phyloP scores from a whole-genome alignment of 768 basidiomycete genomes.

The Suillus subalutaceus region DNA sequence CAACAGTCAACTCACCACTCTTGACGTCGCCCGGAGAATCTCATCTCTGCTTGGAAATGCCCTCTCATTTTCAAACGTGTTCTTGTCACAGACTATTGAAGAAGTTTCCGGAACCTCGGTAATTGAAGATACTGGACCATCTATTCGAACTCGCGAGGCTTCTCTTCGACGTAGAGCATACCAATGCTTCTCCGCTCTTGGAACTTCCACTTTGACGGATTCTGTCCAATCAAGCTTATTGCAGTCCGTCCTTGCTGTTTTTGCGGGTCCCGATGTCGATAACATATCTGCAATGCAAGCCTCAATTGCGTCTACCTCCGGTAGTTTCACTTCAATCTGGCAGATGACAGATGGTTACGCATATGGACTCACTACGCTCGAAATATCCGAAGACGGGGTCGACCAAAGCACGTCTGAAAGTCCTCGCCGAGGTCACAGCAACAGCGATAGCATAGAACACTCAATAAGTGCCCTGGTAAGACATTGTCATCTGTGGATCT shows the following conservation, averaged over 20 bases:
- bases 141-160: constrained; percentile 77
- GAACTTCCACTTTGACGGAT: constrained; percentile 78
- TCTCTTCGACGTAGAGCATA: constrained; percentile 83
- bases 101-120: constrained; percentile 55
- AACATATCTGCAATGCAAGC: constrained; percentile 86
- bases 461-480: constrained; percentile 78
- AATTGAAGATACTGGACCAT: constrained; percentile 42
- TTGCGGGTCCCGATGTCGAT: constrained; percentile 87
- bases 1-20: constrained; percentile 79
- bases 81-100: constrained; percentile 69
- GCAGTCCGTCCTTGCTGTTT: constrained; percentile 78
- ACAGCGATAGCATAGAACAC: constrained; percentile 80
- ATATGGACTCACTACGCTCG: constrained; percentile 82
- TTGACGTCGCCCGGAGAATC: constrained; percentile 89
- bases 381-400: constrained; percentile 49
- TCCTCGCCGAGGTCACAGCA: constrained; percentile 45
- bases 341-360: constrained; percentile 86
- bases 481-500: not conserved
- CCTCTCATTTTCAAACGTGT: constrained; percentile 86
- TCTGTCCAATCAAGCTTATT: constrained; percentile 80
- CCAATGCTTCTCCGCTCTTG: constrained; percentile 86
- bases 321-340: constrained; percentile 86
- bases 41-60: constrained; percentile 87
- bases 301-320: constrained; percentile 84
- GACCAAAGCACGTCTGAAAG: constrained; percentile 21